Percentiles rank a stretch among this genome's conserved stretches.
These are phyloP conservation scores for Papilionanthe hybrid DNA, from an alignment of 116 monocot species.

Conservation along the genomic window DNA sequence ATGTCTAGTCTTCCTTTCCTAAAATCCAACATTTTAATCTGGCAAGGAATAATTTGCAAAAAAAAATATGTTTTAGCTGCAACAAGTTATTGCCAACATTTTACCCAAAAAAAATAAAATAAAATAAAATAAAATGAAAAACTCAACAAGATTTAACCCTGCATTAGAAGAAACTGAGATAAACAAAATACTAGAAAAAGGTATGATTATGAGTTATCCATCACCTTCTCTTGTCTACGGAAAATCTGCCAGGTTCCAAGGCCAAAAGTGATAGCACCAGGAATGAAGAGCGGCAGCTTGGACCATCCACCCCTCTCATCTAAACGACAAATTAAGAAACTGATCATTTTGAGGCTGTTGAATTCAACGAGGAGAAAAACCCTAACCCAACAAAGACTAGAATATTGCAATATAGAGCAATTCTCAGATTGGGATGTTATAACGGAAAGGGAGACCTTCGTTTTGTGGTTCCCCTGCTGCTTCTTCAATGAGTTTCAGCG, in stretches of 20 bases:
- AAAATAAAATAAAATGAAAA: too few species aligned
- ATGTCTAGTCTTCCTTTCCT: conserved; percentile 73
- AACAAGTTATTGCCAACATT: neutral
- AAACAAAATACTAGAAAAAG: neutral
- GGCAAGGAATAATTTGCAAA: conserved; percentile 9
- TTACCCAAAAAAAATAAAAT: neutral
- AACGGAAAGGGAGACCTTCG: conserved; percentile 9
- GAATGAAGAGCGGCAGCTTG: conserved; percentile 70
- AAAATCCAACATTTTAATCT: conserved; percentile 93
- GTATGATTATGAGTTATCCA: neutral
- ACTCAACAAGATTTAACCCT: neutral
- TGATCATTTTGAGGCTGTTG: neutral
- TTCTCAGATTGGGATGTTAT: neutral
- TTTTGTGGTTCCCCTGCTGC: conserved; percentile 10
- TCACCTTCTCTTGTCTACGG: conserved; percentile 84
- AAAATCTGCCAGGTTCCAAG: conserved; percentile 94
- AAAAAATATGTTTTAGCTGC: neutral
- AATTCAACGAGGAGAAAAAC: neutral
- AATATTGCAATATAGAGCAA: neutral
- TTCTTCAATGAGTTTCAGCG: conserved; percentile 1
- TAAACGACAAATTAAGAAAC: conserved; percentile 7
- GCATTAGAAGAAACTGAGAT: neutral
- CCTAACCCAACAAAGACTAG: neutral
- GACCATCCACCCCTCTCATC: conserved; percentile 52
- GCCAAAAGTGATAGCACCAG: conserved; percentile 86